phyloP scores from a whole-genome alignment of 2,329 filamentous ascomycete genomes.

The Basipetospora sp. region DNA sequence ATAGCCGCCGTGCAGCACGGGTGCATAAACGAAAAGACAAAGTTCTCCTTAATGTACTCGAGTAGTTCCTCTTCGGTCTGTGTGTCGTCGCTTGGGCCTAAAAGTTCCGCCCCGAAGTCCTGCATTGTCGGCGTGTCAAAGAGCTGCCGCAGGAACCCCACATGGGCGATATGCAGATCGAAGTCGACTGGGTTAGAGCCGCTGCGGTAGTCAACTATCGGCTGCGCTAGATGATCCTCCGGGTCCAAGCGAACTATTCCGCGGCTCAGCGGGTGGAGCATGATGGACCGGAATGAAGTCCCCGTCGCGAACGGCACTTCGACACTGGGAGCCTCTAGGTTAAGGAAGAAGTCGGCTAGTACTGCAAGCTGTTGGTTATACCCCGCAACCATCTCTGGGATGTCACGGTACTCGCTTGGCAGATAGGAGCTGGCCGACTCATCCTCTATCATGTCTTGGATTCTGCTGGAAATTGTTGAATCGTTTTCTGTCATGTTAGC shows the following conservation, averaged over 20 bases:
- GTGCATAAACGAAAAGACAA: slow-evolving; percentile 15
- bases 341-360: slow-evolving; percentile 15
- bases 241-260: slow-evolving; percentile 13
- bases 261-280: slow-evolving; percentile 13
- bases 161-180: slow-evolving; percentile 13
- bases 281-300: slow-evolving; percentile 12
- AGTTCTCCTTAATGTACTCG: slow-evolving; percentile 10
- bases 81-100: slow-evolving; percentile 12
- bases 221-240: slow-evolving; percentile 10
- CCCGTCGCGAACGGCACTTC: slow-evolving; percentile 16
- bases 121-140: slow-evolving; percentile 11
- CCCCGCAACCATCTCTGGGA: slow-evolving; percentile 12
- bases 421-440: slow-evolving; percentile 11
- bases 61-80: slow-evolving; percentile 11
- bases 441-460: slow-evolving; percentile 13
- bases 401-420: slow-evolving; percentile 6
- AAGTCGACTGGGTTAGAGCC: slow-evolving; percentile 14
- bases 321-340: slow-evolving; percentile 15
- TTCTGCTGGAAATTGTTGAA: slow-evolving; percentile 10
- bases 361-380: slow-evolving; percentile 15
- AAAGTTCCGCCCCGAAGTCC: slow-evolving; percentile 10
- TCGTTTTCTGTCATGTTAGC: slow-evolving; percentile 9
- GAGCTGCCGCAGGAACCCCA: slow-evolving; percentile 13
- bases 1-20: slow-evolving; percentile 16
- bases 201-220: slow-evolving; percentile 15